A percentile compares a stretch with the other conserved stretches of the same genome.
phyloP scores from a whole-genome alignment of 2,329 filamentous ascomycete genomes.

The Emergomyces orientalis region DNA sequence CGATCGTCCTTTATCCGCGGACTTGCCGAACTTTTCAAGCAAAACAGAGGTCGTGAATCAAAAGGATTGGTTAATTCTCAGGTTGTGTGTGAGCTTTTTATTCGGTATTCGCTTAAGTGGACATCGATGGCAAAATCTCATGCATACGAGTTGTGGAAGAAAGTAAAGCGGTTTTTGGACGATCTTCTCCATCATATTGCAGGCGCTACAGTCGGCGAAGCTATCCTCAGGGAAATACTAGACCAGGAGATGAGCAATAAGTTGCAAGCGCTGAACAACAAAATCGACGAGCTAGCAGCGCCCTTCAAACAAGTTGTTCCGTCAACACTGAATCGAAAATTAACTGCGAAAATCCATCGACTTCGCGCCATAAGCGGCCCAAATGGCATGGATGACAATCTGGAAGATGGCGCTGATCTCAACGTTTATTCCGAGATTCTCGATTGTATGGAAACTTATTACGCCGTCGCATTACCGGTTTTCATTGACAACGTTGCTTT shows the following conservation, averaged over 20 bases:
- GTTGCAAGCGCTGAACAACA: constrained; percentile 16
- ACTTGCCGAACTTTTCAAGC: constrained; percentile 13
- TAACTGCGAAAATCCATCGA: constrained; percentile 9
- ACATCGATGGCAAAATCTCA: constrained; percentile 21
- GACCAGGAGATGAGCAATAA: constrained; percentile 15
- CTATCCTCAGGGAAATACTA: constrained; percentile 18
- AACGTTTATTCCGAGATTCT: constrained; percentile 16
- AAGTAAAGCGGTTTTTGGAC: constrained; percentile 15
- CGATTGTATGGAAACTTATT: constrained; percentile 21
- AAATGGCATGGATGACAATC: constrained; percentile 4
- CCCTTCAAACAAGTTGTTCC: constrained; percentile 18
- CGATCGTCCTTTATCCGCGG: constrained; percentile 14
- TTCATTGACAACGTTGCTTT: constrained; percentile 32
- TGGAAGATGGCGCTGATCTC: constrained; percentile 9
- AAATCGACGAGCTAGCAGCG: constrained; percentile 18
- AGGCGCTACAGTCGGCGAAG: constrained; percentile 12
- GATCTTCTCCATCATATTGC: constrained; percentile 18
- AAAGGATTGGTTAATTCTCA: constrained; percentile 34
- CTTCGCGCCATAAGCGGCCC: constrained; percentile 9
- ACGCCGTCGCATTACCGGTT: constrained; percentile 21
- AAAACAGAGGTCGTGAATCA: constrained; percentile 24
- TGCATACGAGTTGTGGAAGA: constrained; percentile 16
- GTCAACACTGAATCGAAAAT: constrained; percentile 15
- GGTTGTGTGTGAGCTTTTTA: constrained; percentile 34
- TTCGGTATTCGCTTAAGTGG: constrained; percentile 32